These are phyloP conservation scores for Oenanthe sinensis DNA, from an alignment of 129 eudicot species.

Conservation along the genomic window DNA sequence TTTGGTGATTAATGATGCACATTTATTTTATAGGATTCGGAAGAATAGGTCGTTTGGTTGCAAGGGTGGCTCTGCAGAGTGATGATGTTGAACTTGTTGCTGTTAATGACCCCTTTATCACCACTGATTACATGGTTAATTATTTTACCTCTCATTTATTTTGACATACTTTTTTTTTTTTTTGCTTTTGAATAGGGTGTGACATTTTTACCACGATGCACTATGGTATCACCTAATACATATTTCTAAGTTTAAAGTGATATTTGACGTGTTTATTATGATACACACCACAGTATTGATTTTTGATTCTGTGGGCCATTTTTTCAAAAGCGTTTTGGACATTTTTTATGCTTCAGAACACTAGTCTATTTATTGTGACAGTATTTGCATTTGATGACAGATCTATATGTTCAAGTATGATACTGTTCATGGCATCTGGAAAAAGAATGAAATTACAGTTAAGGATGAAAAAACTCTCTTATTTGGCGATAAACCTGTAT, in stretches of 20 bases:
- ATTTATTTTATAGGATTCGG: conserved; percentile 46
- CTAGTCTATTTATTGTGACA: not conserved
- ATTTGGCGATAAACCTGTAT: conserved; percentile 56
- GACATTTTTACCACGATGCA: too few relatives aligned
- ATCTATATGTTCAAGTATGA: conserved; percentile 88
- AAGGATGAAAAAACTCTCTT: conserved; percentile 70
- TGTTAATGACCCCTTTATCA: conserved; percentile 71
- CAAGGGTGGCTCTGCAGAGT: conserved; percentile 66
- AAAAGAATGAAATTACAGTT: conserved; percentile 42
- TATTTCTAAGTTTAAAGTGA: too few relatives aligned
- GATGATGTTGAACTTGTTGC: conserved; percentile 80
- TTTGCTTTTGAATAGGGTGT: too few relatives aligned
- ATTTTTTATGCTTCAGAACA: not conserved
- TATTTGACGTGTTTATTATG: too few relatives aligned
- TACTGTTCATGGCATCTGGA: conserved; percentile 73
- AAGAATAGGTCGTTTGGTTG: conserved; percentile 71
- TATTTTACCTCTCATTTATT: not conserved
- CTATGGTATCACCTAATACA: too few relatives aligned
- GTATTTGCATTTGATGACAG: conserved; percentile 20
- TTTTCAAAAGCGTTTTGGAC: not conserved
- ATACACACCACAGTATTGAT: too few relatives aligned
- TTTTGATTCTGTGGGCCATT: too few relatives aligned
- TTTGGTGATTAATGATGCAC: not conserved
- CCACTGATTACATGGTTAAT: conserved; percentile 65
- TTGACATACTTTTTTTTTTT: not conserved